Evolutionary conservation across 2,329 filamentous ascomycete species (phyloP), one percentile per base, ranked within the genome.

Genomic region (Akanthomyces lecanii): DNA sequence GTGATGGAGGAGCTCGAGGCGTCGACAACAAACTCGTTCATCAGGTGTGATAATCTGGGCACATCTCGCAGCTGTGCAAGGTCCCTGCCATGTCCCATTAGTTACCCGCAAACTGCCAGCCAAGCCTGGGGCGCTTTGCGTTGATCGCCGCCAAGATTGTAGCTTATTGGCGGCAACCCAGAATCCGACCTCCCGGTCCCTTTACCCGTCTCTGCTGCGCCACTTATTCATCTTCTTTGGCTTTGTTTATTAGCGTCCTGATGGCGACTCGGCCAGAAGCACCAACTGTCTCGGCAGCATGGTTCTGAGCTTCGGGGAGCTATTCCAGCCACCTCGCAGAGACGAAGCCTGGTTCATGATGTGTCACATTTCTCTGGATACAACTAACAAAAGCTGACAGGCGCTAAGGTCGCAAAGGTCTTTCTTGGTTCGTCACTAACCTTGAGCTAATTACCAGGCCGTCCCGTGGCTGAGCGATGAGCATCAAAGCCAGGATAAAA

Each of bases 281-380:
- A 16, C 38, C 4, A 30, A 16, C 14, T 51, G 48, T 33, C 48
- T 33, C 25, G 18, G 25, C 4, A 36, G 36, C 52, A 54, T 25
- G 40, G 25, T 25, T 18, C 18, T 38, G 33, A 42, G 52, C 33
- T 33, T 60, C 33, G 36, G 16, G n/a, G 21, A 38, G 21, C 38
- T 16, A 3, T 40, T 10, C 38, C 14, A 40, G 33, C 38, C 5
- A 40, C 12, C 12, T 40, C 3, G 38, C 38, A 40, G 14, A 16
- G 38, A 40, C 38, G 38, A 40, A 40, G 38, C 38, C 21, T 23
- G 36, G 28, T n/a, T 21, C 44, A 2, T 59, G 33, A 59, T 59
- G 33, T 42, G 40, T 59, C 56, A 59, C n/a, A 50, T 53, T 53
- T 61, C 48, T 47, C 28, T 30, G 5, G 33, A 61, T 21, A 44